phyloP scores from a whole-genome alignment of 371 early-diverging fungal species.

The Apophysomyces trapeziformis region DNA sequence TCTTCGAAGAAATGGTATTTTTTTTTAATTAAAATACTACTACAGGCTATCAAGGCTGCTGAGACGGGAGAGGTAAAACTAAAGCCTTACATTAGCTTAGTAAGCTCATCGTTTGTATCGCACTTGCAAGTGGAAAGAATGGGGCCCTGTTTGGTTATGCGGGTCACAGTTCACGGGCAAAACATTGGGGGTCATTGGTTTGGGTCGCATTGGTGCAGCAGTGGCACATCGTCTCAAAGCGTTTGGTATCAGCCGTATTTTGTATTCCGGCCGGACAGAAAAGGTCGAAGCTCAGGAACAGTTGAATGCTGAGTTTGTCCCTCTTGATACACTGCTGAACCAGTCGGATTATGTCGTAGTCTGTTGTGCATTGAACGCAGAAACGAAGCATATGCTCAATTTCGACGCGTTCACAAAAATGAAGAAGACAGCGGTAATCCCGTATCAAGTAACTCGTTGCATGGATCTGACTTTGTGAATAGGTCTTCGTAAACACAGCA shows the following conservation, averaged over 20 bases:
- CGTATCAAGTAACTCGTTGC: neutral
- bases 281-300: slow-evolving; percentile 38
- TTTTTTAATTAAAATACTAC: too few species aligned
- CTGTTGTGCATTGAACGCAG: slow-evolving; percentile 69
- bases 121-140: slow-evolving; percentile 54
- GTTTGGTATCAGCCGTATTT: slow-evolving; percentile 63
- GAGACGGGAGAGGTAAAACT: slow-evolving; percentile 47
- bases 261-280: slow-evolving; percentile 56
- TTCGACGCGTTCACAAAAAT: slow-evolving; percentile 65
- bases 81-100: neutral
- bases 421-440: slow-evolving; percentile 68
- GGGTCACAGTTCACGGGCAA: slow-evolving; percentile 78
- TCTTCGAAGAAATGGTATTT: neutral
- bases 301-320: slow-evolving; percentile 46
- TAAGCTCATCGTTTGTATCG: neutral
- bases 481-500: slow-evolving; percentile 82
- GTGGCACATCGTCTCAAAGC: slow-evolving; percentile 69
- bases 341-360: slow-evolving; percentile 75
- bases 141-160: slow-evolving; percentile 75
- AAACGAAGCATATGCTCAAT: slow-evolving; percentile 73
- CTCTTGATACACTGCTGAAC: slow-evolving; percentile 58
- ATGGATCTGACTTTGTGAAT: neutral
- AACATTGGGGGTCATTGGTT: slow-evolving; percentile 84
- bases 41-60: slow-evolving; percentile 56
- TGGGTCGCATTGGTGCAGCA: slow-evolving; percentile 89